Evolutionary conservation across 805 yeast genomes (phyloP), one percentile per base, ranked within the genome.

Genomic region (Lipomyces yamadae): DNA sequence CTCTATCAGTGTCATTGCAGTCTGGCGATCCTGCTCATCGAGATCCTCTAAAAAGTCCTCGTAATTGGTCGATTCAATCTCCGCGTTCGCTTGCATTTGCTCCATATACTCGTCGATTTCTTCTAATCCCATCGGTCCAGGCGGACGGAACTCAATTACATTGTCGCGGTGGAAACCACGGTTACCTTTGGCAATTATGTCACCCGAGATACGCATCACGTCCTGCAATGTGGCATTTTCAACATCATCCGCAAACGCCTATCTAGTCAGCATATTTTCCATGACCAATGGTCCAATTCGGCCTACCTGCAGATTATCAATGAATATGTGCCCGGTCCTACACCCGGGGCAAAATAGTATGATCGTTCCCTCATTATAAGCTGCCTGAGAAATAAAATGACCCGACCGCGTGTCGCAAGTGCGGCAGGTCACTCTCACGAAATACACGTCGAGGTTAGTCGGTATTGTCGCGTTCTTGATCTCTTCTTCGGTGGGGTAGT

Each of bases 401-500:
- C 67, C 66, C 4, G 67, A 48, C 29, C 70, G 58, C 0, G 66
- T 60, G n/a, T 56, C 62, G 35, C 70, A 66, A 4, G 37, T 3
- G 18, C 39, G 29, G 32, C 70, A 66, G n/a, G 70, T 56, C 3
- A 45, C 29, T 32, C 62, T 29, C 8, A 45, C 57, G 32, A 54
- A 65, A 48, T 58, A 59, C 2, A 64, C 57, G 15, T 52, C 54
- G 35, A 63, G 53, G 1, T 57, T 61, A 11, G 35, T 37, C 8
- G 70, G 70, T 29, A 66, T 32, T 35, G 54, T 42, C n/a, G 70
- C 70, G 10, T 33, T 37, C 5, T 42, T 62, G 18, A 64, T 64
- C 42, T 66, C 70, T 33, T 66, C 70, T 24, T 63, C 63, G 3
- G 70, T 63, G 4, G 70, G 70, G 37, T 60, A 64, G 30, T 66